Percentiles rank a stretch among this genome's conserved stretches.
Evolutionary conservation across 2,329 filamentous ascomycete species (phyloP).

Genomic region (Aspergillus pseudonomiae): DNA sequence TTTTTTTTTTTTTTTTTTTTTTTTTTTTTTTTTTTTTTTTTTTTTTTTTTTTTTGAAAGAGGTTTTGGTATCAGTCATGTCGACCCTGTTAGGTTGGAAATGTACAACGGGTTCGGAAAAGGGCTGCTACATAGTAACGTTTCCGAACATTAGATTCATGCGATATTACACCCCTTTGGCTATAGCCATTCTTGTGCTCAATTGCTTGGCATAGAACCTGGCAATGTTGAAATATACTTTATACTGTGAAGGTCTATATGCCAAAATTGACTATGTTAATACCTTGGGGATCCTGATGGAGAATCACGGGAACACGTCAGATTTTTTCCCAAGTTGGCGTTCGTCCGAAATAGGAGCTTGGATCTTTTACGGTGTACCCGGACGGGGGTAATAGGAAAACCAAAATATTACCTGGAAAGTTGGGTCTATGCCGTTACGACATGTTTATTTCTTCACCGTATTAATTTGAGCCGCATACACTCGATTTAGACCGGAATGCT

Average conservation of each 20-base stretch:
- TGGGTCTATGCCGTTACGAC: neutral
- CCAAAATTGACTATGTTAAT: neutral
- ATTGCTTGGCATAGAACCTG: neutral
- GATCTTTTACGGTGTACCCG: neutral
- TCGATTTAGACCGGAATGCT: neutral
- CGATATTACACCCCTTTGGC: neutral
- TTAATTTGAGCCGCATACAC: neutral
- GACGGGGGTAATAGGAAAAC: neutral
- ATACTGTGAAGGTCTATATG: neutral
- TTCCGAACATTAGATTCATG: neutral
- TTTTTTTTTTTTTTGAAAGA: neutral
- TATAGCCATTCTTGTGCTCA: neutral
- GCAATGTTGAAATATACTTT: neutral
- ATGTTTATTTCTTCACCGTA: neutral
- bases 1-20: too few species aligned
- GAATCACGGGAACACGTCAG: slow-evolving; percentile 16
- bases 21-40: too few species aligned
- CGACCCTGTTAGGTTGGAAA: neutral
- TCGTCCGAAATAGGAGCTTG: slow-evolving; percentile 15
- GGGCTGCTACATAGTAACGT: neutral
- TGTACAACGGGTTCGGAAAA: neutral
- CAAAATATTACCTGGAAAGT: neutral
- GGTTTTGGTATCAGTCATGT: neutral
- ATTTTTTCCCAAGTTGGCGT: slow-evolving; percentile 9
- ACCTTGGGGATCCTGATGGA: neutral